A percentile compares a stretch with the other conserved stretches of the same genome.
These are phyloP conservation scores for Ambispora gerdemannii DNA, from an alignment of 192 early-diverging fungal genomes.

Conservation along the genomic window DNA sequence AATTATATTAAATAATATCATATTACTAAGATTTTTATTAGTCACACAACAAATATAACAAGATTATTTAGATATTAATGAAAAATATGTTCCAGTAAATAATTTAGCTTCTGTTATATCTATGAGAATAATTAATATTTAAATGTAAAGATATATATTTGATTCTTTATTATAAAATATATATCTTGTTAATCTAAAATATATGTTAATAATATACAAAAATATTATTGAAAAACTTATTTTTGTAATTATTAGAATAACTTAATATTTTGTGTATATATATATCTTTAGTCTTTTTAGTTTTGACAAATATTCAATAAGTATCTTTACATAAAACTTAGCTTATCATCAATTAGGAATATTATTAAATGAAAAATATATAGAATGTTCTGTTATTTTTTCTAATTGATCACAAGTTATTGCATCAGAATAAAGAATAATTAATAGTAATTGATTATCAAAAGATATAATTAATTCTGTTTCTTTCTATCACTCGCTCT, in stretches of 20 bases:
- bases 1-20: not conserved
- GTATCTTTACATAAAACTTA: not conserved
- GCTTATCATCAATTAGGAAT: not conserved
- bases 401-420: not conserved
- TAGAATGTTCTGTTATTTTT: not conserved
- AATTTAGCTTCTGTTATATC: not conserved
- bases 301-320: not conserved
- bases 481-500: not conserved
- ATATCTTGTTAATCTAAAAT: not conserved
- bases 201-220: not conserved
- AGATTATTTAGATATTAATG: not conserved
- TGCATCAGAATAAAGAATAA: not conserved
- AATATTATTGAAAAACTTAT: not conserved
- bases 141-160: not conserved
- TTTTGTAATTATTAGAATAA: not conserved
- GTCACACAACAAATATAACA: not conserved
- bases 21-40: too few relatives aligned
- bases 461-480: not conserved
- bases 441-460: not conserved
- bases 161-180: not conserved
- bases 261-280: not conserved
- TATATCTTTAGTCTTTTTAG: not conserved
- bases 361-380: not conserved
- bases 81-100: not conserved
- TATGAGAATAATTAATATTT: not conserved